Evolutionary conservation across 225 moss, liverwort and hornwort genomes (phyloP), one percentile per base, ranked within the genome.

Genomic region (Physcomitrium patens): DNA sequence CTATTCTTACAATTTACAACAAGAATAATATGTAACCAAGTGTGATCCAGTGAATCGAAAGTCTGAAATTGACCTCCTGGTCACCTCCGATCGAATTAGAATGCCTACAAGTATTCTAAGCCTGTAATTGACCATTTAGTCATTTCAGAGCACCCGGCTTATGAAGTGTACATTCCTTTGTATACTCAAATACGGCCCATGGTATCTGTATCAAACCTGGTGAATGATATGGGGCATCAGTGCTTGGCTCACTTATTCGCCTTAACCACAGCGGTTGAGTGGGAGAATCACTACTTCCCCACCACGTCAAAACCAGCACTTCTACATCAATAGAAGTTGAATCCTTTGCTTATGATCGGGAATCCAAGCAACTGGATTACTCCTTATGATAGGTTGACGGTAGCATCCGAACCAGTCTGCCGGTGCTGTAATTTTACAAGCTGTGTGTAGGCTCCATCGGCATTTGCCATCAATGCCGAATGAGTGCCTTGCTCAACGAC

Each of bases 401-500:
- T 24, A 11, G 17, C 58, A 13, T 58, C 58, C 20, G 57, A 18
- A 59, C 61, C 52, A 31, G 57, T 47, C 59, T 58, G 80, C 17
- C 57, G 58, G 59, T 78, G 73, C 76, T 74, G 83, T 37, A 82
- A 49, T 15, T 81, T 44, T 48, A 83, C 54, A 52, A 89, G 73
- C 22, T 78, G 79, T 56, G 86, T 63, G 44, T 89, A 89, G 42
- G 68, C 19, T 63, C 85, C 82, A 18, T 64, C 83, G 60, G 37
- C 45, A 50, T 37, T 77, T 1, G 79, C 63, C 81, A 89, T 79
- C 43, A 89, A 17, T 26, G 68, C 76, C 60, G 76, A 67, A 31
- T 89, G 89, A 31, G 68, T 83, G 70, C 89, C 89, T 78, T 89
- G 81, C 74, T 89, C 89, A 67, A 77, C 78, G 63, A 86, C 74